These are phyloP conservation scores for Zymoseptoria brevis DNA, from an alignment of 2,329 filamentous ascomycete species.

Conservation along the genomic window DNA sequence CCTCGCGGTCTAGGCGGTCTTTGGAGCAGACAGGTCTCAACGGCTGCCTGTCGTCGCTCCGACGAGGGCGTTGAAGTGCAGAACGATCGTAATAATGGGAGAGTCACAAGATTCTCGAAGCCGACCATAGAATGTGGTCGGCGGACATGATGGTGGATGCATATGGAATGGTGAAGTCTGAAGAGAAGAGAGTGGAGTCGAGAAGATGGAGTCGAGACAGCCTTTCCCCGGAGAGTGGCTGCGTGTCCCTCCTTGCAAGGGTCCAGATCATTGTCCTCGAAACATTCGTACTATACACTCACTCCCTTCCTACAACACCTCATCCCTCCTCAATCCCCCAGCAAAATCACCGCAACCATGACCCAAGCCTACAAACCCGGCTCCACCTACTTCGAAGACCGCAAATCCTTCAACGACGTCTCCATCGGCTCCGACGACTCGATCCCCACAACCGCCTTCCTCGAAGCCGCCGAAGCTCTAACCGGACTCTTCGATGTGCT, in stretches of 20 bases:
- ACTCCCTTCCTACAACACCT: neutral
- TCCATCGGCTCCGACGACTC: conserved; percentile 69
- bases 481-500: conserved; percentile 71
- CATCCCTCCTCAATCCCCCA: neutral
- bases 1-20: no score
- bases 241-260: neutral
- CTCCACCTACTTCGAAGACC: conserved; percentile 78
- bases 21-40: no score
- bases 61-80: no score
- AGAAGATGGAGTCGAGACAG: neutral
- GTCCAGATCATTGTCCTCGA: neutral
- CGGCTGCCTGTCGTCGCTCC: no score
- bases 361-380: conserved; percentile 37
- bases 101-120: no score
- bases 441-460: conserved; percentile 76
- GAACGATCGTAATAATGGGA: no score
- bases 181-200: neutral
- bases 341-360: neutral
- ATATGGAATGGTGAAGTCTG: neutral
- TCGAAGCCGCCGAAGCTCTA: conserved; percentile 81
- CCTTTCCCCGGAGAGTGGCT: neutral
- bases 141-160: neutral
- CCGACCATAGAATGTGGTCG: no score
- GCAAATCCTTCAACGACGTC: conserved; percentile 76
- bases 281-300: no score